Base-by-base conservation (phyloP, 345 rosid genomes). In the Psidium guajava region DNA sequence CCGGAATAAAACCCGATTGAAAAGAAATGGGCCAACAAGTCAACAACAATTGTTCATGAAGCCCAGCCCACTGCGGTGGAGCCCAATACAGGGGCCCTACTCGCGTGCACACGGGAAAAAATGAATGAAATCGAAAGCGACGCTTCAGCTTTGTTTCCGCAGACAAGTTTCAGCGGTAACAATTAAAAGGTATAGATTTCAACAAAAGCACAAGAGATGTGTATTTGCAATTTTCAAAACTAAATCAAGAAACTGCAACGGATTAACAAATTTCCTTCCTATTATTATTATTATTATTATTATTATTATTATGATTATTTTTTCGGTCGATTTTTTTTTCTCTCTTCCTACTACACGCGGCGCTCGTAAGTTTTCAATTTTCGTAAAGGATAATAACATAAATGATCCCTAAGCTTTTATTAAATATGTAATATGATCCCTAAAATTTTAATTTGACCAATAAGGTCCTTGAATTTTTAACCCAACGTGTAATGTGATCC, bases 121-220 rank as follows among this genome's bases (percentile, higher is more conserved):
- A 28, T 9, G n/a, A n/a, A n/a, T n/a, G n/a, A 64, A 64, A 32
- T 64, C 18, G 11, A 15, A 64, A 28, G 11, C 15, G 0, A 6
- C 11, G 0, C 32, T 28, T 7, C 11, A 7, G 14, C 47, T 2
- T 28, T n/a, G 11, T 61, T 61, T 3, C 4, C 1, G 2, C 0
- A 7, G 0, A 7, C 1, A 27, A 59, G 14, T 27, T 27, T n/a
- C 8, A 3, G 0, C 0, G 0, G 0, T n/a, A 61, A 61, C 1
- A 3, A 28, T 1, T 6, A 14, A 64, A 0, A 16, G 0, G 22
- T 64, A 16, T 64, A 28, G 16, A 61, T 61, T 15, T 61, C 20
- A 21, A 61, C 15, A 32, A 61, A 6, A 7, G 8, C 16, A 61
- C 1, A 7, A 0, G 28, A 61, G 0, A 16, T 61, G 0, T 1